phyloP scores from a whole-genome alignment of 345 rosid species.

The Brassica nigra region DNA sequence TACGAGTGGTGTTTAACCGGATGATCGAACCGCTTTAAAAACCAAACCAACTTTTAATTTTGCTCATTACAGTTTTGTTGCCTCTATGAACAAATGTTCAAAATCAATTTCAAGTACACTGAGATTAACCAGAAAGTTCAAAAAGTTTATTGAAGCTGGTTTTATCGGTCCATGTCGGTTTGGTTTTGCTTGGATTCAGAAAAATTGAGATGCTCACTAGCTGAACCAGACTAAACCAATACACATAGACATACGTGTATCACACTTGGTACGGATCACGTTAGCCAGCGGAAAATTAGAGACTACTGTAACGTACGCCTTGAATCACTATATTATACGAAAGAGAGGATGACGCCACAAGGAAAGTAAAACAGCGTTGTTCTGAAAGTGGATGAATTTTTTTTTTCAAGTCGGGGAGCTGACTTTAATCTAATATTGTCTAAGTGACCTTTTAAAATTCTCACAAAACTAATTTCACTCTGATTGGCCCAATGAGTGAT shows the following conservation, averaged over 20 bases:
- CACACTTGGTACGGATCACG: slow-evolving; percentile 20
- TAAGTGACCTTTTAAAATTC: too few relatives aligned
- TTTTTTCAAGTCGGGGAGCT: too few relatives aligned
- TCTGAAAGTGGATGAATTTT: too few relatives aligned
- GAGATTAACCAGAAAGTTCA: not conserved
- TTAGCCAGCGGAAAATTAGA: not conserved
- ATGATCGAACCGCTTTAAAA: not conserved
- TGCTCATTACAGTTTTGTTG: not conserved
- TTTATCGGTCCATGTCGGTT: not conserved
- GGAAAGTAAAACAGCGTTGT: not conserved
- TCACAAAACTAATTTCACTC: too few relatives aligned
- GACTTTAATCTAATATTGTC: too few relatives aligned
- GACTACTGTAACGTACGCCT: slow-evolving; percentile 27
- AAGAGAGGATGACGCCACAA: slow-evolving; percentile 20
- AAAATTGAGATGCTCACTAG: not conserved
- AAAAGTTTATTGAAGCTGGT: not conserved
- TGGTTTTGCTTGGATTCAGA: not conserved
- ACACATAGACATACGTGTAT: not conserved
- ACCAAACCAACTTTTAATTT: not conserved
- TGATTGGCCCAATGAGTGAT: too few relatives aligned
- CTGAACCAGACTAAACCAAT: not conserved
- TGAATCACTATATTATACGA: not conserved
- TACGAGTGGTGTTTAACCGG: not conserved
- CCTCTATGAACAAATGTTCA: not conserved
- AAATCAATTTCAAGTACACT: not conserved